Evolutionary conservation across 139 green algal genomes (phyloP).

Genomic region (Chlorella sp.): DNA sequence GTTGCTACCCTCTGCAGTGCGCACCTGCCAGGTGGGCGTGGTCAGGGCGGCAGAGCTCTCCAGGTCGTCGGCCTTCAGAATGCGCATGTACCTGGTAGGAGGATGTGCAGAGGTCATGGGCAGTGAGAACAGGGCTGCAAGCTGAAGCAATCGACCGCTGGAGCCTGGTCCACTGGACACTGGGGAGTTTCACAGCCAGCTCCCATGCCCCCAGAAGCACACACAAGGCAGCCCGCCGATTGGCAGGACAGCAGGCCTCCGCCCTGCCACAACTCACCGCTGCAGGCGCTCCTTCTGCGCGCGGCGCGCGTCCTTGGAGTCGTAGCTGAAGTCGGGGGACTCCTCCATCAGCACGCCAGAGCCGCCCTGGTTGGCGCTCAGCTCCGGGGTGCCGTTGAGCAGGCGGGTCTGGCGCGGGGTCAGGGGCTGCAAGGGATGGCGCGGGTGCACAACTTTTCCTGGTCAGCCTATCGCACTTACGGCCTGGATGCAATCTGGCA

Average conservation of each 20-base stretch:
- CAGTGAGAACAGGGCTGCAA: not conserved
- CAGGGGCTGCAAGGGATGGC: not conserved
- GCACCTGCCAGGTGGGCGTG: too few relatives aligned
- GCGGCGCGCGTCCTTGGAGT: constrained; percentile 3
- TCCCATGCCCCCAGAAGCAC: not conserved
- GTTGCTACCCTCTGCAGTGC: not conserved
- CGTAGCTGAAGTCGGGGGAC: constrained; percentile 38
- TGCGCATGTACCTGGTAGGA: not conserved
- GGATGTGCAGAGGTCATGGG: not conserved
- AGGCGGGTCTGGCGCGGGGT: constrained; percentile 25
- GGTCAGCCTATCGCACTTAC: not conserved
- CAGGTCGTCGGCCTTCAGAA: too few relatives aligned
- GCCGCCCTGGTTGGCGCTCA: constrained; percentile 12
- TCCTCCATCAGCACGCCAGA: constrained; percentile 35
- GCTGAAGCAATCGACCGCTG: too few relatives aligned
- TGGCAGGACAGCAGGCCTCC: too few relatives aligned
- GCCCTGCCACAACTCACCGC: not conserved
- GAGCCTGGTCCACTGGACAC: not conserved
- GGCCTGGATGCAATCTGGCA: not conserved
- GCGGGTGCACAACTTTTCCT: not conserved
- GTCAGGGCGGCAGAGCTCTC: too few relatives aligned
- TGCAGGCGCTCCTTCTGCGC: not conserved
- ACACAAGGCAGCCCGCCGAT: not conserved
- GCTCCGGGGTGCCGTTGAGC: not conserved
- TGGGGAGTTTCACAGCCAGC: not conserved